Base-by-base conservation (phyloP, 345 rosid species). In the Aegle marmelos region DNA sequence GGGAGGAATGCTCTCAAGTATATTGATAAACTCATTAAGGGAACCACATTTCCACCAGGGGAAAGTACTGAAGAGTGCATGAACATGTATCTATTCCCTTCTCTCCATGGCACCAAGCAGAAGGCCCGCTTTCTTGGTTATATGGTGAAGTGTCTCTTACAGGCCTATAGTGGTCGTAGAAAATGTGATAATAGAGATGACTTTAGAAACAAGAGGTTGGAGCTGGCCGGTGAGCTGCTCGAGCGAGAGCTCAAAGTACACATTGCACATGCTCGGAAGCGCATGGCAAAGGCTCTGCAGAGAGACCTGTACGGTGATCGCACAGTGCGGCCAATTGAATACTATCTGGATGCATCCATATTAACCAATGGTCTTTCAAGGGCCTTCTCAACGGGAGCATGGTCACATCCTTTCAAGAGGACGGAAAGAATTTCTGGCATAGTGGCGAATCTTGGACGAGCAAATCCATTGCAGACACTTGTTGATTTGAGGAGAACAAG, bases 331-430 rank as follows among this genome's bases (percentile, higher is more conserved):
- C 92, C 84, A 17, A 84, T 94, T 58, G 98, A 92, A 70, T 91
- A 90, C 75, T 92, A 94, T 83, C 84, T 96, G 68, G 98, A 96
- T 89, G 94, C 97, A 37, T 90, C 97, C 56, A 91, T 96, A 57
- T 84, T 96, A 39, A 90, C 97, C 63, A 94, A 96, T 83, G 98
- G 98, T 59, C 87, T 96, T 33, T 84, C 88, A 2, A 90, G 99
- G 86, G 99, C 99, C 53, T 96, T 96, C 83, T 94, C 99, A 39
- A 94, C 99, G 82, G 99, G 99, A 76, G 97, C 97, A 27, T 93
- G 99, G 99, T 91, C 90, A 22, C 99, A 96, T 85, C 94, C 97
- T 61, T 94, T 76, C 69, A 90, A 89, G 85, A 88, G 76, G 77
- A 91, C 87, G 84, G 99, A 96, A 85, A 91, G 98, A 76, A 87